phyloP scores from a whole-genome alignment of 352 stramenopile species.

The Pythium biforme region DNA sequence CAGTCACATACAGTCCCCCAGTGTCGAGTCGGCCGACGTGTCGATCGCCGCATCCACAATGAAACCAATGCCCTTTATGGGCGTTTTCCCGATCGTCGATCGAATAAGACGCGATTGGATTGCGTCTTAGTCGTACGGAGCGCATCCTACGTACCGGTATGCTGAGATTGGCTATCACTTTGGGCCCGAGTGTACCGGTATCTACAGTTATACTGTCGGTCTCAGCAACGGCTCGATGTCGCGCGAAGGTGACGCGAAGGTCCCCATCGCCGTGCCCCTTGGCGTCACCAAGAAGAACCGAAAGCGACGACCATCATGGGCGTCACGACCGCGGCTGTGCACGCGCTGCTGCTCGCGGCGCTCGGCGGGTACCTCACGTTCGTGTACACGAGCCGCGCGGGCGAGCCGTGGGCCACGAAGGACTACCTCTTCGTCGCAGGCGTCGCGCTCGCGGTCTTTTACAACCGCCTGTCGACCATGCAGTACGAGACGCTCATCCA shows the following conservation, averaged over 20 bases:
- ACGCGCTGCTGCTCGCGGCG: slow-evolving; percentile 40
- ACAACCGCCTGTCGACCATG: slow-evolving; percentile 50
- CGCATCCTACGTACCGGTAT: no score
- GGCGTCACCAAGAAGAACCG: neutral
- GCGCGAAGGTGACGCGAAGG: slow-evolving; percentile 15
- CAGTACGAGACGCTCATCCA: slow-evolving; percentile 52
- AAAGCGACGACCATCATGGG: slow-evolving; percentile 1
- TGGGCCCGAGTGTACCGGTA: no score
- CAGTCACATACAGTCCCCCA: no score
- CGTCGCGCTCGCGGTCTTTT: slow-evolving; percentile 50
- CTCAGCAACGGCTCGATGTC: neutral
- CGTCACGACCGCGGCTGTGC: slow-evolving; percentile 24
- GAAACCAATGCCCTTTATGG: no score
- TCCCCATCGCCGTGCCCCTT: neutral
- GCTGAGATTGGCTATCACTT: no score
- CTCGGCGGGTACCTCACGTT: slow-evolving; percentile 56
- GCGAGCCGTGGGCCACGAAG: slow-evolving; percentile 45
- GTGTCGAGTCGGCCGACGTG: no score
- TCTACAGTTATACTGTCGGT: no score
- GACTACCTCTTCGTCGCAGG: slow-evolving; percentile 65
- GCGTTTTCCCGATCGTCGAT: no score
- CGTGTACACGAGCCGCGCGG: slow-evolving; percentile 35
- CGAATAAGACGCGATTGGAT: no score
- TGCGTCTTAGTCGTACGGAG: no score
- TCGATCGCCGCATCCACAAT: no score